Percentiles rank a stretch among this genome's conserved stretches.
These are phyloP conservation scores for Floccularia luteovirens DNA, from an alignment of 768 basidiomycete genomes.

Conservation along the genomic window DNA sequence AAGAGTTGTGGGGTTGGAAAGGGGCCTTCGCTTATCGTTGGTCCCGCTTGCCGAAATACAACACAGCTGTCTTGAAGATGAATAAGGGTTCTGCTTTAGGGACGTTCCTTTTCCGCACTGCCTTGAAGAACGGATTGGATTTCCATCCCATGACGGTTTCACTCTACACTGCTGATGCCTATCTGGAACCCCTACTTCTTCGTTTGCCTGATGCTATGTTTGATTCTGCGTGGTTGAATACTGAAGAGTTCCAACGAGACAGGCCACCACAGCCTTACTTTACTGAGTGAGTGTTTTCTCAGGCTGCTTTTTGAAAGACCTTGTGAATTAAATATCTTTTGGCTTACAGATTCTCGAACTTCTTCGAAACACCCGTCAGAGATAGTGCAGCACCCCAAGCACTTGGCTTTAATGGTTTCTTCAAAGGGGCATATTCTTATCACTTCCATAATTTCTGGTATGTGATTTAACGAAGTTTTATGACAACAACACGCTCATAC, in stretches of 20 bases:
- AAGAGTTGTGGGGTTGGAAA: conserved; percentile 92
- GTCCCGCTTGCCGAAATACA: conserved; percentile 89
- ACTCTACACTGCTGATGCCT: conserved; percentile 76
- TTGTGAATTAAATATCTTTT: conserved; percentile 1
- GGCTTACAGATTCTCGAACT: conserved; percentile 68
- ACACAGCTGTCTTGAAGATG: conserved; percentile 88
- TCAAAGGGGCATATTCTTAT: conserved; percentile 88
- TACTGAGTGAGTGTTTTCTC: conserved; percentile 46
- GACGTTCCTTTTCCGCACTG: conserved; percentile 87
- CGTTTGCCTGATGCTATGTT: conserved; percentile 88
- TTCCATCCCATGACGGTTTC: conserved; percentile 95
- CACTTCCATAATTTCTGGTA: conserved; percentile 94
- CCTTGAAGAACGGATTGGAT: conserved; percentile 84
- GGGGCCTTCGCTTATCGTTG: conserved; percentile 94
- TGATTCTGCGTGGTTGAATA: conserved; percentile 92
- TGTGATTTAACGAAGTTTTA: conserved; percentile 14
- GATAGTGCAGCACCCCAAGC: conserved; percentile 75
- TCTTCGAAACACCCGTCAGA: conserved; percentile 69
- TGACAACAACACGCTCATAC: background rate
- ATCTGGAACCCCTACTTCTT: conserved; percentile 67
- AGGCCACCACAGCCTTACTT: conserved; percentile 92
- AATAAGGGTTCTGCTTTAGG: conserved; percentile 86
- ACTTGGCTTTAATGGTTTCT: conserved; percentile 86
- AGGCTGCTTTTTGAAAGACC: background rate
- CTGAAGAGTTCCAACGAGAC: conserved; percentile 83